Conservation (phyloP, 2,329 filamentous ascomycete species). For the Fusarium solani-melongenae region DNA sequence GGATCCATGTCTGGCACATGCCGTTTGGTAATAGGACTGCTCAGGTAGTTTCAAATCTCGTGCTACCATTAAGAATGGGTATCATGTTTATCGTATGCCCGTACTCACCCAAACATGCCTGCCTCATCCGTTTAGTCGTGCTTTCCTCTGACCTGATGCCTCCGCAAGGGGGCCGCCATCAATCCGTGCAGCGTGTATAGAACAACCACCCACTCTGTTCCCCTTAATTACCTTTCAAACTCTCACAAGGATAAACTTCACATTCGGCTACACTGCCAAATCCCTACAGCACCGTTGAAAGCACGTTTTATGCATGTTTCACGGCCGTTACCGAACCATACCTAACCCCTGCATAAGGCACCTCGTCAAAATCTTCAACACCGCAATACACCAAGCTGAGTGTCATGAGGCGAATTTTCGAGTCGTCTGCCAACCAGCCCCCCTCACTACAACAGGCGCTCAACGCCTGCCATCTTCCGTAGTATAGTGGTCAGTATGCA, state of each 20-base stretch:
- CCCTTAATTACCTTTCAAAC: not conserved
- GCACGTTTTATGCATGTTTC: not conserved
- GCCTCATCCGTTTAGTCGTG: not conserved
- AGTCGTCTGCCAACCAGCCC: not conserved
- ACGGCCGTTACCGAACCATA: not conserved
- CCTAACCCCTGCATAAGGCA: not conserved
- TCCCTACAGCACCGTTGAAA: not conserved
- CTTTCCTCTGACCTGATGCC: not conserved
- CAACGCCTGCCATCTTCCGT: conserved; percentile 26
- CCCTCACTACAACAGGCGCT: conserved; percentile 4
- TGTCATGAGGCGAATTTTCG: not conserved
- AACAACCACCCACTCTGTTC: not conserved
- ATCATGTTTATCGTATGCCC: not conserved
- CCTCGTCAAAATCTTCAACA: not conserved
- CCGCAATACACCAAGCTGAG: not conserved
- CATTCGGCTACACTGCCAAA: not conserved
- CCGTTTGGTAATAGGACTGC: not conserved
- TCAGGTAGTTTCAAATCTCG: not conserved
- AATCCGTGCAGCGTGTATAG: not conserved
- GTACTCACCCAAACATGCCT: not conserved
- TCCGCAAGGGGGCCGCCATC: not conserved
- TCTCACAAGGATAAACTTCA: not conserved
- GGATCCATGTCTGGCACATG: not conserved
- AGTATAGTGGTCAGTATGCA: conserved; percentile 41
- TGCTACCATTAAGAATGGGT: not conserved